Conservation (phyloP, 2,329 filamentous ascomycete species). For the Xylariales sp. region DNA sequence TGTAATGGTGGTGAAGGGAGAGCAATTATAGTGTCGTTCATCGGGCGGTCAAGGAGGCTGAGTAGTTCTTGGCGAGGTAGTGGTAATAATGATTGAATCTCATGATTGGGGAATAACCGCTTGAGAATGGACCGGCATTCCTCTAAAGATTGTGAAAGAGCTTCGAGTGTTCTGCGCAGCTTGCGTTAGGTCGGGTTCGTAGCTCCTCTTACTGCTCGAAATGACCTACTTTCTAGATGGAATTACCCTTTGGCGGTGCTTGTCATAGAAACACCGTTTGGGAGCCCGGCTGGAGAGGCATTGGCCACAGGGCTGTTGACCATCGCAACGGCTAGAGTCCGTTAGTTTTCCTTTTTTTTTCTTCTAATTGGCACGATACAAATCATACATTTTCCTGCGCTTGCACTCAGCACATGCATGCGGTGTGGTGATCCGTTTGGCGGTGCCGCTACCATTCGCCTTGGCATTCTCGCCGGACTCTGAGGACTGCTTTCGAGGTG, state of each 20-base stretch:
- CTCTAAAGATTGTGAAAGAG: constrained; percentile 72
- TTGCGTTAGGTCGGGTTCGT: constrained; percentile 38
- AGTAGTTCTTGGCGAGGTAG: constrained; percentile 71
- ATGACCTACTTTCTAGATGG: constrained; percentile 78
- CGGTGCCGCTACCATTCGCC: constrained; percentile 46
- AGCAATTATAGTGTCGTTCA: constrained; percentile 55
- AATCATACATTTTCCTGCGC: constrained; percentile 76
- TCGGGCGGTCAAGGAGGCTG: constrained; percentile 63
- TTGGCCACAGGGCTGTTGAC: constrained; percentile 82
- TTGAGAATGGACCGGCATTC: constrained; percentile 73
- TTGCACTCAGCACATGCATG: constrained; percentile 68
- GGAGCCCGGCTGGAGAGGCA: constrained; percentile 85
- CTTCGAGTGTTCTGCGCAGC: constrained; percentile 64
- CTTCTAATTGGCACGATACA: constrained; percentile 25
- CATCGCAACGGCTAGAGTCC: constrained; percentile 73
- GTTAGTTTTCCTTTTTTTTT: constrained; percentile 44
- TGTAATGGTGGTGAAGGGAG: constrained; percentile 67
- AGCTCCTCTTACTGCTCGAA: neutral
- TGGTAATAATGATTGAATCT: constrained; percentile 62
- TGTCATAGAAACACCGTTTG: constrained; percentile 83
- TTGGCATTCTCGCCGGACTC: constrained; percentile 54
- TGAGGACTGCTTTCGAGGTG: constrained; percentile 60
- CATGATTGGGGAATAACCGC: constrained; percentile 70
- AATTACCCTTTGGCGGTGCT: constrained; percentile 80
- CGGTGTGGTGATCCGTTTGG: constrained; percentile 52